Conservation (phyloP, 257 asterid genomes). For the Schizonepeta tenuifolia region DNA sequence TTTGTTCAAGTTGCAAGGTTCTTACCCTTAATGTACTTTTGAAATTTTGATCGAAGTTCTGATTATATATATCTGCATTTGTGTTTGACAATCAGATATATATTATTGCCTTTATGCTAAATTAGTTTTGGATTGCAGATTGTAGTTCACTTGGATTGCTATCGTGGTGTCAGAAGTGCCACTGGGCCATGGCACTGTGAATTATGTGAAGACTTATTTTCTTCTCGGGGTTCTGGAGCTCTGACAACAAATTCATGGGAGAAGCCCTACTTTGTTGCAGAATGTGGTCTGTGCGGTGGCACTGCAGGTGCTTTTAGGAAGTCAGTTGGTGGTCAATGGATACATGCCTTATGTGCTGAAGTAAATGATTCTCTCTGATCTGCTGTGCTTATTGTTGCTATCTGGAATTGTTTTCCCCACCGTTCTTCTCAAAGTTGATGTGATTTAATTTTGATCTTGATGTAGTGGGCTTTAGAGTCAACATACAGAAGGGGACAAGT, state of each 20-base stretch:
- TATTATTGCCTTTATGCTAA: neutral
- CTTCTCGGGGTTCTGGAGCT: conserved; percentile 67
- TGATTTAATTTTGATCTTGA: conserved; percentile 42
- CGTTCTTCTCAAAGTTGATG: conserved; percentile 32
- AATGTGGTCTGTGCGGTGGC: conserved; percentile 96
- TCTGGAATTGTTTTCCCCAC: conserved; percentile 16
- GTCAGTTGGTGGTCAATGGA: conserved; percentile 88
- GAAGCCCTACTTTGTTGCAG: conserved; percentile 78
- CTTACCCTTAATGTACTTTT: conserved; percentile 24
- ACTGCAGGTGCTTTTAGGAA: conserved; percentile 98
- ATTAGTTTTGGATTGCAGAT: conserved; percentile 52
- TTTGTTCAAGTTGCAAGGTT: conserved; percentile 97
- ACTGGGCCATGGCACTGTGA: conserved; percentile 97
- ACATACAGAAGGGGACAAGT: conserved; percentile 88
- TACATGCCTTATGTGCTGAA: conserved; percentile 98
- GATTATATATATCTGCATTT: conserved; percentile 16
- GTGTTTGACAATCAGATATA: conserved; percentile 9
- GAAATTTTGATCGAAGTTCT: neutral
- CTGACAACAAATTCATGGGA: conserved; percentile 60
- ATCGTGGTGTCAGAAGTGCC: conserved; percentile 71
- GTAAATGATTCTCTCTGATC: conserved; percentile 50
- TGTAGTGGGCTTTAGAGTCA: conserved; percentile 88
- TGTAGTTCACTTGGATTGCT: conserved; percentile 98
- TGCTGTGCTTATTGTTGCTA: conserved; percentile 29
- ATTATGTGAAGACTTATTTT: conserved; percentile 73